A percentile compares a stretch with the other conserved stretches of the same genome.
phyloP scores from a whole-genome alignment of 106 monocot genomes.

The Apostasia ramifera region DNA sequence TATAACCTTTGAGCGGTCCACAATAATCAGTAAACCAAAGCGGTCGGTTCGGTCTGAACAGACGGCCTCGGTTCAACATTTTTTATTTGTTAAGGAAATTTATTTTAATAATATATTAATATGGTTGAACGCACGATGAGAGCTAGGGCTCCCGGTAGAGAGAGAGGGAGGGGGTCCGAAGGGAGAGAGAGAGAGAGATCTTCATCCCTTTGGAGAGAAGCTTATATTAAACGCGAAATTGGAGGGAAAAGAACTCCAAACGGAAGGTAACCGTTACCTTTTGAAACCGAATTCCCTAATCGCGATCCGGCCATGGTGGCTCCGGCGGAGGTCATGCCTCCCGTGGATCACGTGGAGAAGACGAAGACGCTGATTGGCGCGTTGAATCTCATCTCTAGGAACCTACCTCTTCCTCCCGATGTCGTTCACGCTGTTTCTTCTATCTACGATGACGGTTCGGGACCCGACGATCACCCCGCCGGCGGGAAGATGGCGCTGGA shows the following conservation, averaged over 20 bases:
- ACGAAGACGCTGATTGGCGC: slow-evolving; percentile 46
- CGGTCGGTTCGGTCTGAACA: too few relatives aligned
- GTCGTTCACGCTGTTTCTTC: slow-evolving; percentile 33
- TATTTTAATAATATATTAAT: too few relatives aligned
- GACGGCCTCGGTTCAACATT: too few relatives aligned
- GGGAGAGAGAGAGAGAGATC: too few relatives aligned
- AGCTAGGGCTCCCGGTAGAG: too few relatives aligned
- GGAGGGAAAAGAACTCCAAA: background rate
- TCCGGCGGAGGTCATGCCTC: slow-evolving; percentile 4
- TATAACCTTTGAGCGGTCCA: too few relatives aligned
- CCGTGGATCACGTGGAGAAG: slow-evolving; percentile 23
- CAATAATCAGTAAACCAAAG: too few relatives aligned
- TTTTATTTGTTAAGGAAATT: too few relatives aligned
- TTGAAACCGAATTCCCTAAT: background rate
- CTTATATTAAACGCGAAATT: too few relatives aligned
- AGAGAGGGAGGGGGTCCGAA: too few relatives aligned
- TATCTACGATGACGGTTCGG: slow-evolving; percentile 32
- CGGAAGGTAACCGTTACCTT: slow-evolving; percentile 3
- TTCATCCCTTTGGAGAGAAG: too few relatives aligned
- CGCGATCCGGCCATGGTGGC: slow-evolving; percentile 10
- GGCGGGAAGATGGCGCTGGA: slow-evolving; percentile 2
- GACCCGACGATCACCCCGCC: background rate
- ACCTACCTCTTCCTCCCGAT: slow-evolving; percentile 49
- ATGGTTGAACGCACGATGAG: too few relatives aligned
- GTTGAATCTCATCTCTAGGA: slow-evolving; percentile 47